Evolutionary conservation across 2,329 filamentous ascomycete genomes (phyloP).

Genomic region (Cryphonectria carpinicola): DNA sequence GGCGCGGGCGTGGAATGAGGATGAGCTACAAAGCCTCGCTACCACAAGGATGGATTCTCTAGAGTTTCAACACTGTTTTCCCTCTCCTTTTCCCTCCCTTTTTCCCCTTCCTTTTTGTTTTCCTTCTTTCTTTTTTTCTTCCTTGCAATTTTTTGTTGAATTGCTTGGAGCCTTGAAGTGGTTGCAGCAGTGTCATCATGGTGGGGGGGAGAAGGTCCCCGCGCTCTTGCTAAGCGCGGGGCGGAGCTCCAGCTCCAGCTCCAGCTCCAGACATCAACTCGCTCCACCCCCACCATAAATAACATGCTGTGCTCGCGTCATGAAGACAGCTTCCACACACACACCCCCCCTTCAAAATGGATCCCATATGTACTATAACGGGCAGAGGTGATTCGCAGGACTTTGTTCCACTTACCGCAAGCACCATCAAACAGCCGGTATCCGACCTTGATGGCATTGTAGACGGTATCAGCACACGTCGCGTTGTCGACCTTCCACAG

Average conservation of each 20-base stretch:
- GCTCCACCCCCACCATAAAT: neutral
- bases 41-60: neutral
- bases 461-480: constrained; percentile 74
- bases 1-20: neutral
- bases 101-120: neutral
- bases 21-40: neutral
- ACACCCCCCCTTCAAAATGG: neutral
- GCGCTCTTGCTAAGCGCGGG: neutral
- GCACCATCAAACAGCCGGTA: constrained; percentile 66
- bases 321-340: neutral
- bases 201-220: neutral
- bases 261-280: neutral
- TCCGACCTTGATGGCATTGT: constrained; percentile 70
- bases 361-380: neutral
- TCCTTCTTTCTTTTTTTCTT: neutral
- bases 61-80: no score
- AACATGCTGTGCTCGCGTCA: neutral
- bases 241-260: neutral
- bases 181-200: neutral
- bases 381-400: neutral
- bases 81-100: neutral
- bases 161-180: no score
- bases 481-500: constrained; percentile 84
- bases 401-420: constrained; percentile 51
- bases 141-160: neutral